phyloP scores from a whole-genome alignment of 2,329 filamentous ascomycete genomes.

The Fusarium stilboides region DNA sequence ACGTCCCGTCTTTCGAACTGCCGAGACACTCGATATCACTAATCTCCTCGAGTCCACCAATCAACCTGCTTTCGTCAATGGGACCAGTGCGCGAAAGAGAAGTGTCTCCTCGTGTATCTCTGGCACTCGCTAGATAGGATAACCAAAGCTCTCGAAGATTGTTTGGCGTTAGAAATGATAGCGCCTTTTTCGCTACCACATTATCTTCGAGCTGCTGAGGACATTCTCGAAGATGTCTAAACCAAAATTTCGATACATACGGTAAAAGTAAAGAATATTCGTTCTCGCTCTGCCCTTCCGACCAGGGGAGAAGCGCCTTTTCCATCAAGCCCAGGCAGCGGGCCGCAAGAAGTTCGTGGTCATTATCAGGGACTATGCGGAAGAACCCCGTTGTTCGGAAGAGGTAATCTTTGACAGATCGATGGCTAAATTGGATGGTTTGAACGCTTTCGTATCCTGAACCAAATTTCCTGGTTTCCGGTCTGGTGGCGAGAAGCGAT shows the following conservation, averaged over 20 bases:
- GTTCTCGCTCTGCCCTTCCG: not conserved
- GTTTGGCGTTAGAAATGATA: not conserved
- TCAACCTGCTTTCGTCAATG: not conserved
- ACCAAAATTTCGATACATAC: conserved; percentile 16
- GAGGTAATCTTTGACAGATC: conserved; percentile 9
- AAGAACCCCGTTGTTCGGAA: not conserved
- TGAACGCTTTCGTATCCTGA: not conserved
- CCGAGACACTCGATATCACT: not conserved
- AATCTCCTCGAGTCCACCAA: not conserved
- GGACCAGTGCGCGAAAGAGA: not conserved
- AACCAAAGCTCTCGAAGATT: conserved; percentile 16
- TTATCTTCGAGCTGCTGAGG: not conserved
- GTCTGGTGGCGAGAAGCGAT: not conserved
- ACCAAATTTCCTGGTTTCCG: not conserved
- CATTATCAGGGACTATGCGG: not conserved
- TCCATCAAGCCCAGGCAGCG: conserved; percentile 15
- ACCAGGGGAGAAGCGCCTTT: not conserved
- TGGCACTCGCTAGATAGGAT: not conserved
- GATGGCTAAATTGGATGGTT: conserved; percentile 13
- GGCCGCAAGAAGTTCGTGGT: conserved; percentile 5
- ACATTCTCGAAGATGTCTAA: conserved; percentile 12
- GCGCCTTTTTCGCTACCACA: not conserved
- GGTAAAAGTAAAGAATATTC: not conserved
- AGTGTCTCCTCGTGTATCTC: not conserved
- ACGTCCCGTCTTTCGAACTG: not conserved